These are phyloP conservation scores for Canavalia ensiformis DNA, from an alignment of 306 rosid species.

Conservation along the genomic window DNA sequence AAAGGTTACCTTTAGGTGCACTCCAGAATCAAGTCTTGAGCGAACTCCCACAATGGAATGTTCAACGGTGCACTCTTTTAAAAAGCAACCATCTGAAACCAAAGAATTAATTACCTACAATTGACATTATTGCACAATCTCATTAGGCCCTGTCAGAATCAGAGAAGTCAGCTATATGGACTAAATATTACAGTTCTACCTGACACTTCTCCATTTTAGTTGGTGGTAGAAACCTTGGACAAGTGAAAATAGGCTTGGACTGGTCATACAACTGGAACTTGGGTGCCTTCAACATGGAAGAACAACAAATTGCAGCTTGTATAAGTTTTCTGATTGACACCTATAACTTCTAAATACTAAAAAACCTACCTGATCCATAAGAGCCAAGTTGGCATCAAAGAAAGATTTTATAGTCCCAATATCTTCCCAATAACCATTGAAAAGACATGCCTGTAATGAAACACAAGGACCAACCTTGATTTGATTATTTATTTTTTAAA, in stretches of 20 bases:
- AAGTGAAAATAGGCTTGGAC: slow-evolving; percentile 56
- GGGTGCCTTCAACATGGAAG: slow-evolving; percentile 55
- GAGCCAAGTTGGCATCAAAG: slow-evolving; percentile 66
- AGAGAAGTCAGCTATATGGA: slow-evolving; percentile 16
- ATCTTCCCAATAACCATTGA: slow-evolving; percentile 68
- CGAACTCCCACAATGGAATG: slow-evolving; percentile 68
- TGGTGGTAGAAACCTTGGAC: slow-evolving; percentile 64
- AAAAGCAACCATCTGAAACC: slow-evolving; percentile 66
- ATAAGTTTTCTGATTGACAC: slow-evolving; percentile 27
- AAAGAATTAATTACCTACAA: slow-evolving; percentile 64
- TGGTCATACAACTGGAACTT: slow-evolving; percentile 67
- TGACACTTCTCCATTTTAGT: slow-evolving; percentile 58
- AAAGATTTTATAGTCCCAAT: slow-evolving; percentile 68
- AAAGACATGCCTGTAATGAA: slow-evolving; percentile 61
- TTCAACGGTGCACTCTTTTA: slow-evolving; percentile 57
- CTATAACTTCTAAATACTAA: slow-evolving; percentile 33
- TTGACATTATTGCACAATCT: slow-evolving; percentile 44
- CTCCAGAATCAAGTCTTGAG: slow-evolving; percentile 58
- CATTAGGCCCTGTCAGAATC: slow-evolving; percentile 51
- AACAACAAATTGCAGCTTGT: slow-evolving; percentile 41
- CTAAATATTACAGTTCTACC: slow-evolving; percentile 45
- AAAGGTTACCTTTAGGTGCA: slow-evolving; percentile 53
- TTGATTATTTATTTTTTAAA: neutral
- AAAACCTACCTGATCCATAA: slow-evolving; percentile 59
- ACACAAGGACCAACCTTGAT: slow-evolving; percentile 41